Evolutionary conservation across 2,329 filamentous ascomycete genomes (phyloP).

Genomic region (Achaetomium macrosporum): DNA sequence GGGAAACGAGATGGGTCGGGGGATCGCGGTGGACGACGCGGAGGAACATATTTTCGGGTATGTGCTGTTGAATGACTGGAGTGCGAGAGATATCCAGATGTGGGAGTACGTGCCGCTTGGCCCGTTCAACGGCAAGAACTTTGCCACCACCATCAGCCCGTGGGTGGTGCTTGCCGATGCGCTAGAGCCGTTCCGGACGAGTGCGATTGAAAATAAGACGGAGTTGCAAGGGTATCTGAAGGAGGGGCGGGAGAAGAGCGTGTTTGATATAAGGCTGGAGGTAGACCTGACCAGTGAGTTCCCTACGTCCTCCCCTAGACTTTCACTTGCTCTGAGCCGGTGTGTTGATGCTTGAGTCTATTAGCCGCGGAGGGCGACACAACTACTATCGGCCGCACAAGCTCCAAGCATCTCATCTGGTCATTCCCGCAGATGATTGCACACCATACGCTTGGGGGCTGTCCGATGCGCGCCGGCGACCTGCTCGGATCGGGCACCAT

Average conservation of each 20-base stretch:
- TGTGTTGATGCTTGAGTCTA: not conserved
- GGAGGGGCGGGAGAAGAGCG: constrained; percentile 51
- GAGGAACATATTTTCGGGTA: constrained; percentile 69
- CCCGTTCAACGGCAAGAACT: constrained; percentile 81
- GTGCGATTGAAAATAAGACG: constrained; percentile 30
- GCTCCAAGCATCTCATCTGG: constrained; percentile 65
- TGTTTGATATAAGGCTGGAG: constrained; percentile 64
- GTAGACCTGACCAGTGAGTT: constrained; percentile 55
- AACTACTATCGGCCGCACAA: constrained; percentile 55
- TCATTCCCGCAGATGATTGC: constrained; percentile 80
- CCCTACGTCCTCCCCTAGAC: not conserved
- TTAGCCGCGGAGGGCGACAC: constrained; percentile 41
- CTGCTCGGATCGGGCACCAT: constrained; percentile 76
- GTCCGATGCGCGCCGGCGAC: constrained; percentile 67
- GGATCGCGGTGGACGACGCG: constrained; percentile 58
- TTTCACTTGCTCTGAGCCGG: not conserved
- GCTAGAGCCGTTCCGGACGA: constrained; percentile 50
- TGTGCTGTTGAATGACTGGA: constrained; percentile 85
- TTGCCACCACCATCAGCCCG: constrained; percentile 68
- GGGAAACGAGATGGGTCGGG: constrained; percentile 57
- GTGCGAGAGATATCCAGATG: constrained; percentile 71
- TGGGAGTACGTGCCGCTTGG: constrained; percentile 83
- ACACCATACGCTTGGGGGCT: constrained; percentile 72
- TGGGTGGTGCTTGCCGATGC: constrained; percentile 77
- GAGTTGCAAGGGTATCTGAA: constrained; percentile 44